Percentiles rank a stretch among this genome's conserved stretches.
Evolutionary conservation across 2,329 filamentous ascomycete species (phyloP).

Genomic region (Sporothrix humicola): DNA sequence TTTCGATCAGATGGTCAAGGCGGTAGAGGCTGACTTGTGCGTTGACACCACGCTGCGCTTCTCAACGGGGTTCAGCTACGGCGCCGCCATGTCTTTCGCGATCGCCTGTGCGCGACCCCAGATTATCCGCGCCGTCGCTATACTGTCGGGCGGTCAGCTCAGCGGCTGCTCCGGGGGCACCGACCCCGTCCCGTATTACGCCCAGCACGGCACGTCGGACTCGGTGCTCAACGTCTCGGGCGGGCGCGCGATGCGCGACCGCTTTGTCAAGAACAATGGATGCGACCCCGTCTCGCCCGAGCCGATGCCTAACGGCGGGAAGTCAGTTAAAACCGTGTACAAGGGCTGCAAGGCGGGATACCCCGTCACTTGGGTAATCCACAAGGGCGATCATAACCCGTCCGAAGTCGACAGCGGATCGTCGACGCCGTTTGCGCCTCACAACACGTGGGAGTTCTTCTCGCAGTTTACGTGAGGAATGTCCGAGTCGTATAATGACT

Average conservation of each 20-base stretch:
- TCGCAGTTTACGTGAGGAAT: neutral
- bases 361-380: neutral
- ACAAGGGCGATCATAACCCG: neutral
- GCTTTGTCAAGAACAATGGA: neutral
- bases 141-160: neutral
- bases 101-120: neutral
- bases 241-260: neutral
- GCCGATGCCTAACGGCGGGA: neutral
- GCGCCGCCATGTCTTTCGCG: neutral
- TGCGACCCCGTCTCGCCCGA: neutral
- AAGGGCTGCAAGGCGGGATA: neutral
- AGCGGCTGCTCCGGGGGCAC: neutral
- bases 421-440: neutral
- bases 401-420: neutral
- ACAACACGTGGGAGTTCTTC: slow-evolving; percentile 1
- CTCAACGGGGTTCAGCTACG: neutral
- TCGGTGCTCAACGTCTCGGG: neutral
- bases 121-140: neutral
- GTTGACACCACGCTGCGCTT: slow-evolving; percentile 10
- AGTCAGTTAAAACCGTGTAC: slow-evolving; percentile 1
- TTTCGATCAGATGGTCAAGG: slow-evolving; percentile 9
- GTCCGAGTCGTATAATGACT: no score
- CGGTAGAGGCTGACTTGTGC: neutral
- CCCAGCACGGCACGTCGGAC: neutral
- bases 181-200: neutral